These are phyloP conservation scores for Trichophyton equinum DNA, from an alignment of 2,329 filamentous ascomycete genomes.

Conservation along the genomic window DNA sequence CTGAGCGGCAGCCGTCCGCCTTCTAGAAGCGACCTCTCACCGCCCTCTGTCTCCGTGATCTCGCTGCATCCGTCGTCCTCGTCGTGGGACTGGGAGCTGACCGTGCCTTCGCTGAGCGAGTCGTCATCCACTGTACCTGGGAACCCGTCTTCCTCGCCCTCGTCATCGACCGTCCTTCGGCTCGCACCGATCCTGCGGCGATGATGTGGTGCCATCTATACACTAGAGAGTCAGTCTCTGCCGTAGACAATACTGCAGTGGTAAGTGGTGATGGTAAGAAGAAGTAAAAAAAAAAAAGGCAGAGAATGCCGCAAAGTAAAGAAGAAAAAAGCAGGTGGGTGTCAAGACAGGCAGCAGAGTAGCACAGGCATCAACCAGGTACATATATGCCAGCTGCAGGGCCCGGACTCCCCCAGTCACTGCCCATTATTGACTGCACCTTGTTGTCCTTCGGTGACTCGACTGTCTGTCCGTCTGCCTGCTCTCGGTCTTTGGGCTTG, in stretches of 20 bases:
- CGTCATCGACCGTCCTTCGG: slow-evolving; percentile 34
- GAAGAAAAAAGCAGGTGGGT: neutral
- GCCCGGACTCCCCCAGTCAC: neutral
- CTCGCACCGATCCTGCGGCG: slow-evolving; percentile 35
- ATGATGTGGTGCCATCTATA: slow-evolving; percentile 30
- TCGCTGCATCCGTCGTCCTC: slow-evolving; percentile 41
- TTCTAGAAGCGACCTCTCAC: neutral
- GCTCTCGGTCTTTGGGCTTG: neutral
- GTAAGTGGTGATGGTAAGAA: neutral
- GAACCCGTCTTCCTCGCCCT: slow-evolving; percentile 39
- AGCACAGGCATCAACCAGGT: neutral
- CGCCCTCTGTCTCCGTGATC: neutral
- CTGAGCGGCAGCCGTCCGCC: neutral
- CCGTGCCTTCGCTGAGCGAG: slow-evolving; percentile 50
- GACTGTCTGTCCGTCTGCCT: neutral
- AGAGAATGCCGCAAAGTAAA: neutral
- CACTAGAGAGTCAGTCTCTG: neutral
- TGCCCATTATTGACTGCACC: neutral
- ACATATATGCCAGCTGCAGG: neutral
- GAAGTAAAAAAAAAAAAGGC: neutral
- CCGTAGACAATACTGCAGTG: neutral
- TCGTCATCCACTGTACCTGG: slow-evolving; percentile 45
- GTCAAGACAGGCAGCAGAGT: neutral
- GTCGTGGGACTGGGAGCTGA: slow-evolving; percentile 43
- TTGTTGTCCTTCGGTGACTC: neutral